Percentiles rank a stretch among this genome's conserved stretches.
phyloP scores from a whole-genome alignment of 306 rosid genomes.

The Vigna unguiculata region DNA sequence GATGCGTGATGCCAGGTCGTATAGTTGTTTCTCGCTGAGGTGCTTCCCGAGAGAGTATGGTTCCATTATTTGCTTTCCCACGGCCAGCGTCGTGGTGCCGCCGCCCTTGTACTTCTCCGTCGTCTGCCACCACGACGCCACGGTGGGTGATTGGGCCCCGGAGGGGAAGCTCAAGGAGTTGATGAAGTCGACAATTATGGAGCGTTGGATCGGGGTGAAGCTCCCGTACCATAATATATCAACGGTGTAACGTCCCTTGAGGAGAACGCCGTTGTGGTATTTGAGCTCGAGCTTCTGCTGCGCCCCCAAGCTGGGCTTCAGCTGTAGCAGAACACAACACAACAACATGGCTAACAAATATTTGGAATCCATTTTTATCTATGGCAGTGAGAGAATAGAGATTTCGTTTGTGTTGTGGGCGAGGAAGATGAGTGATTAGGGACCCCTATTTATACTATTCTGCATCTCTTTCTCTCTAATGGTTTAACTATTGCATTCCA shows the following conservation, averaged over 20 bases:
- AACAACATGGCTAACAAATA: slow-evolving; percentile 39
- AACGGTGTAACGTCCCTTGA: slow-evolving; percentile 73
- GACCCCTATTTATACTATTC: too few species aligned
- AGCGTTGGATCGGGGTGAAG: slow-evolving; percentile 73
- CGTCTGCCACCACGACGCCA: slow-evolving; percentile 78
- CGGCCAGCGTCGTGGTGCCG: slow-evolving; percentile 61
- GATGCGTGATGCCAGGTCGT: slow-evolving; percentile 51
- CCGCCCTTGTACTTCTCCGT: slow-evolving; percentile 70
- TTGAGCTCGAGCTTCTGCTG: slow-evolving; percentile 66
- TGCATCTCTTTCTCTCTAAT: too few species aligned
- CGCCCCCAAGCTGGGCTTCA: slow-evolving; percentile 41
- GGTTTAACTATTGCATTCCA: too few species aligned
- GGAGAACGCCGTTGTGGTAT: slow-evolving; percentile 79
- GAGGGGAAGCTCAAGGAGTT: slow-evolving; percentile 51
- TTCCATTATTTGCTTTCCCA: slow-evolving; percentile 65
- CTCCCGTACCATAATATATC: slow-evolving; percentile 82
- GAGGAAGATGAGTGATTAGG: too few species aligned
- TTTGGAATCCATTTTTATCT: not conserved
- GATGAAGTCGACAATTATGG: slow-evolving; percentile 71
- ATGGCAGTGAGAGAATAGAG: too few species aligned
- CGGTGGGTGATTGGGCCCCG: slow-evolving; percentile 50
- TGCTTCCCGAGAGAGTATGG: slow-evolving; percentile 71
- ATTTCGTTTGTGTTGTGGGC: too few species aligned
- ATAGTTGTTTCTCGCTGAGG: slow-evolving; percentile 47
- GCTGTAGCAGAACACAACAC: slow-evolving; percentile 28